Evolutionary conservation across 345 rosid species (phyloP), one percentile per base, ranked within the genome.

Genomic region (Microthlaspi erraticum): DNA sequence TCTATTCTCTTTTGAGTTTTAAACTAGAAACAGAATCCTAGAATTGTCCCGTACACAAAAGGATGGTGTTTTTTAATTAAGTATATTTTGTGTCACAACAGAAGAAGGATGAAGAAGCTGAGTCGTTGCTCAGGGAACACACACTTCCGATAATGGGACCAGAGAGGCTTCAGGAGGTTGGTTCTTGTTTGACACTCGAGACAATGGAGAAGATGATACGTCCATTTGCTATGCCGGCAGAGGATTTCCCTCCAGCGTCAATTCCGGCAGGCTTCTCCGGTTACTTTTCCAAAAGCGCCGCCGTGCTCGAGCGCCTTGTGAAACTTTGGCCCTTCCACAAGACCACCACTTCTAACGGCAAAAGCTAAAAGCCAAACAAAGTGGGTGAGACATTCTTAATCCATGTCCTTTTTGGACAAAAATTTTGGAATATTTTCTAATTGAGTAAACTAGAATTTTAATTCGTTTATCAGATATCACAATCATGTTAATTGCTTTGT

Each of bases 121-220:
- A 83, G 18, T 85, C 90, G 14, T 80, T 92, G 76, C 96, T 82
- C 37, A 83, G 88, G 83, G 99, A 95, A 79, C 99, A 95, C 81
- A 90, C 94, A 7, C 86, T 95, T 52, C 99, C 97, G 10, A 88
- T 95, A 76, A 95, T 87, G 96, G 96, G 99, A 55, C 98, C 97
- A 31, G 99, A 95, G 77, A 92, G 98, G 84, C 83, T 95, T 46
- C 99, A 95, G 70, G 98, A 92, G 78, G 91, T 78, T 23, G 88
- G 83, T 73, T 86, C 97, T 1, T 92, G 83, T 76, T 88, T 88
- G 56, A 87, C 97, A 26, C 83, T 95, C 39, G 97, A 88, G 79
- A 87, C 86, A 82, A 85, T 92, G 94, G 98, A 95, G 83, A 90
- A 71, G 81, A 88, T 95, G 97, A 68, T 95, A 62, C 90, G 91